phyloP scores from a whole-genome alignment of 352 stramenopile species.

The Blastocystis hominis region DNA sequence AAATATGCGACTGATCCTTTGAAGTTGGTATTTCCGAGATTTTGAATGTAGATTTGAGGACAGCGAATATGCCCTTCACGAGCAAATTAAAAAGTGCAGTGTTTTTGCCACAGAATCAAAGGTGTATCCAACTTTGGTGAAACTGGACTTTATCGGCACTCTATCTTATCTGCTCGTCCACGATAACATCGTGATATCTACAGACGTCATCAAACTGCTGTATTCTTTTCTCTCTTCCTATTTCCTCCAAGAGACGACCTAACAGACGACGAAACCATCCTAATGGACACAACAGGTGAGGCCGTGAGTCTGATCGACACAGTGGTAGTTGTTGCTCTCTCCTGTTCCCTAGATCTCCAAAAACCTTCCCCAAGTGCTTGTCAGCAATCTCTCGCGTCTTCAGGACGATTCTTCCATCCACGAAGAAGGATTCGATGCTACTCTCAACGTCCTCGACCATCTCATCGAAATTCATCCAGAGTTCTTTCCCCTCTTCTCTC shows the following conservation, averaged over 20 bases:
- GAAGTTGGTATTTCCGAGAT: background rate
- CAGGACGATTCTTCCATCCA: background rate
- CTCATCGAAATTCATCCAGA: slow-evolving; percentile 5
- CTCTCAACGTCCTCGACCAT: background rate
- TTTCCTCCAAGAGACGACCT: background rate
- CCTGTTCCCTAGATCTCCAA: background rate
- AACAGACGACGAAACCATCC: slow-evolving; percentile 3
- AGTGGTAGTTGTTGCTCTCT: background rate
- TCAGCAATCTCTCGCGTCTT: slow-evolving; percentile 9
- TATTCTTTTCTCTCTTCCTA: too few species aligned
- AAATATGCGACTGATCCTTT: slow-evolving; percentile 35
- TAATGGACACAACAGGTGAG: background rate
- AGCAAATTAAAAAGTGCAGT: slow-evolving; percentile 39
- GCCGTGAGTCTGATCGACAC: background rate
- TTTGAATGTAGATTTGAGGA: slow-evolving; percentile 30
- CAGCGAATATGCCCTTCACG: slow-evolving; percentile 38
- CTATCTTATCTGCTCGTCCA: slow-evolving; percentile 15
- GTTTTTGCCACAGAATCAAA: slow-evolving; percentile 6
- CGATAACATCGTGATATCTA: slow-evolving; percentile 36
- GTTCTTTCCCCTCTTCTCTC: background rate
- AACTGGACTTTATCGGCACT: slow-evolving; percentile 27
- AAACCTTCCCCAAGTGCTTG: slow-evolving; percentile 2
- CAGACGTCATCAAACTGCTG: background rate
- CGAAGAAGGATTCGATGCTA: slow-evolving; percentile 9
- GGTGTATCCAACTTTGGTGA: slow-evolving; percentile 26